Evolutionary conservation across 768 basidiomycete genomes (phyloP).

Genomic region (Obba rivulosa): DNA sequence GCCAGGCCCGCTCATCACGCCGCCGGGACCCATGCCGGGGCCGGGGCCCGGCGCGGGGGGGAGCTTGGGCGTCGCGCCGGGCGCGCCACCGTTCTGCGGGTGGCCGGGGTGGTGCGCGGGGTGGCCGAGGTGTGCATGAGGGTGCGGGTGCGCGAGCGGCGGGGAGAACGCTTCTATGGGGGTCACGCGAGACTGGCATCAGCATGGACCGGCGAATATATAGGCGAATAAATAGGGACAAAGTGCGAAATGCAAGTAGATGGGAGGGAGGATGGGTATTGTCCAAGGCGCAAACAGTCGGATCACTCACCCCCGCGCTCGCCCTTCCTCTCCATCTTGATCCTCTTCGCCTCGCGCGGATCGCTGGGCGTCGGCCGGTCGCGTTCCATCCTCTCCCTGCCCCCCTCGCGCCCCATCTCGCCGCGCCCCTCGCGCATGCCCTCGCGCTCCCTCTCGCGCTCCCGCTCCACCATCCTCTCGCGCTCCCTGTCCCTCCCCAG

Average conservation of each 20-base stretch:
- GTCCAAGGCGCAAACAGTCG: too few relatives aligned
- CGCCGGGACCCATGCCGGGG: conserved; percentile 8
- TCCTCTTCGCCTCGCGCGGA: conserved; percentile 52
- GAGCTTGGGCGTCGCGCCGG: conserved; percentile 32
- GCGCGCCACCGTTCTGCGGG: neutral
- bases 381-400: conserved; percentile 22
- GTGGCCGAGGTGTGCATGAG: conserved; percentile 8
- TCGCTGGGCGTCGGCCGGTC: conserved; percentile 6
- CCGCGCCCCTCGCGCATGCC: conserved; percentile 27
- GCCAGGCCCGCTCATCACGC: conserved; percentile 6
- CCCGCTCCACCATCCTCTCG: conserved; percentile 23
- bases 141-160: conserved; percentile 14
- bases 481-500: conserved; percentile 19
- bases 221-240: too few relatives aligned
- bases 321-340: conserved; percentile 49
- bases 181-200: conserved; percentile 28
- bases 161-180: conserved; percentile 21
- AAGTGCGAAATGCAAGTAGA: conserved; percentile 20
- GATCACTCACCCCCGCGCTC: conserved; percentile 37
- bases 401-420: conserved; percentile 33
- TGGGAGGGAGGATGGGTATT: neutral
- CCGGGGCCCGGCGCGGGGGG: conserved; percentile 20
- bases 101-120: conserved; percentile 15
- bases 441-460: conserved; percentile 4
- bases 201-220: too few relatives aligned